A percentile compares a stretch with the other conserved stretches of the same genome.
Conservation (phyloP, 2,329 filamentous ascomycete species). For the Fusarium sp. region DNA sequence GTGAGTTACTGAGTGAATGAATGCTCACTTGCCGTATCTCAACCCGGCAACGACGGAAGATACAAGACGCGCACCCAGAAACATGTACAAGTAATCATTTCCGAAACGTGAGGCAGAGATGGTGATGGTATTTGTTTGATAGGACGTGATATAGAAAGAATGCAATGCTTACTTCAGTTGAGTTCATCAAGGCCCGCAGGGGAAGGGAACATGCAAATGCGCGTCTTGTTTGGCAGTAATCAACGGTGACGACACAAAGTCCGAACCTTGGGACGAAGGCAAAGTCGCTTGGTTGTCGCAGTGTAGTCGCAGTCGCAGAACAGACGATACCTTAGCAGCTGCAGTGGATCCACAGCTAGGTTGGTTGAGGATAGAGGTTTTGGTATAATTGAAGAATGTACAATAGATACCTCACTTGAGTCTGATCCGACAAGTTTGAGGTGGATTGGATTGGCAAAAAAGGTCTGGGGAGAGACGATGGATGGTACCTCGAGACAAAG, state of each 20-base stretch:
- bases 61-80: conserved; percentile 33
- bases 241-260: conserved; percentile 38
- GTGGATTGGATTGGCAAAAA: conserved; percentile 37
- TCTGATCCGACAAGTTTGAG: conserved; percentile 34
- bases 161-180: conserved; percentile 32
- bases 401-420: conserved; percentile 39
- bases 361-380: conserved; percentile 24
- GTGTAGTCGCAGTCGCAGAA: conserved; percentile 3
- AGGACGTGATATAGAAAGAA: conserved; percentile 11
- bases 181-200: conserved; percentile 15
- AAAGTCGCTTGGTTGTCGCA: not conserved
- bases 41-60: conserved; percentile 38
- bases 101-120: not conserved
- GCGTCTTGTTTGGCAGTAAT: conserved; percentile 30
- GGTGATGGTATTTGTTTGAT: not conserved
- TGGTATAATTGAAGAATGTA: conserved; percentile 37
- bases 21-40: conserved; percentile 27
- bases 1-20: not conserved
- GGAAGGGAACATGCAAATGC: conserved; percentile 35
- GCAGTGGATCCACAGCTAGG: conserved; percentile 46
- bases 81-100: conserved; percentile 14
- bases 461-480: conserved; percentile 46
- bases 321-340: conserved; percentile 29
- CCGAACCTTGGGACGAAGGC: conserved; percentile 15
- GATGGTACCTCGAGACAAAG: conserved; percentile 58